Base-by-base conservation (phyloP, 2,329 filamentous ascomycete genomes). In the Aureobasidium sp. region DNA sequence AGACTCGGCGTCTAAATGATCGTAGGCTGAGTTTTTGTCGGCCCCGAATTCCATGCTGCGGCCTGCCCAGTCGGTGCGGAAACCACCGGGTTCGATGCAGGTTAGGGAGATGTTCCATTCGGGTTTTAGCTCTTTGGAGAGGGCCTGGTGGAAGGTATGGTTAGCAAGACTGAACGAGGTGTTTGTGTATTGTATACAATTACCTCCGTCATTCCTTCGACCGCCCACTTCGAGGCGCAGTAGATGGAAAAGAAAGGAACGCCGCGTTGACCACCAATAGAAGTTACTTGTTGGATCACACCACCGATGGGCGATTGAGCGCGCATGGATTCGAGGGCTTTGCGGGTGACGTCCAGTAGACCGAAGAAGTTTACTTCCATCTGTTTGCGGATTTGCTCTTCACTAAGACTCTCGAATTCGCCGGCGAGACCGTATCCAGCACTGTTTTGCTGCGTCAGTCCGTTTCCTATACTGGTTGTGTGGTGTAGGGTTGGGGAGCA, bases 331-430 rank as follows among this genome's bases (percentile, higher is more conserved):
- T 76, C 70, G 63, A 79, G 70, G 1, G 76, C 76, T 64, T 71
- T 74, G 48, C 75, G 72, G 5, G 82, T 84, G 0, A 84, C 78
- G 48, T 81, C 75, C 4, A 85, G 68, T 1, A 84, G 70, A 3
- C 84, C 83, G 61, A 82, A 84, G 67, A 85, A 81, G 66, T 86
- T 86, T 62, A 82, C 77, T 54, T 86, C 81, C 70, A 86, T 78
- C 66, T 85, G 79, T 16, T 69, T 76, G 2, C 78, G 74, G 45
- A 82, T 78, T 34, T 82, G 76, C 2, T 75, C 68, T 1, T 83
- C 75, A 0, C 73, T 72, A 2, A 81, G 69, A 6, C 79, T 78
- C 66, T 86, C 83, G 50, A 85, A 78, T 1, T 79, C 76, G 13
- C 79, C 81, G 6, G 72, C 68, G 1, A 82, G 71, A n/a, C 81